Evolutionary conservation across 2,329 filamentous ascomycete genomes (phyloP), one percentile per base, ranked within the genome.

Genomic region (Hypomyces rosellus): DNA sequence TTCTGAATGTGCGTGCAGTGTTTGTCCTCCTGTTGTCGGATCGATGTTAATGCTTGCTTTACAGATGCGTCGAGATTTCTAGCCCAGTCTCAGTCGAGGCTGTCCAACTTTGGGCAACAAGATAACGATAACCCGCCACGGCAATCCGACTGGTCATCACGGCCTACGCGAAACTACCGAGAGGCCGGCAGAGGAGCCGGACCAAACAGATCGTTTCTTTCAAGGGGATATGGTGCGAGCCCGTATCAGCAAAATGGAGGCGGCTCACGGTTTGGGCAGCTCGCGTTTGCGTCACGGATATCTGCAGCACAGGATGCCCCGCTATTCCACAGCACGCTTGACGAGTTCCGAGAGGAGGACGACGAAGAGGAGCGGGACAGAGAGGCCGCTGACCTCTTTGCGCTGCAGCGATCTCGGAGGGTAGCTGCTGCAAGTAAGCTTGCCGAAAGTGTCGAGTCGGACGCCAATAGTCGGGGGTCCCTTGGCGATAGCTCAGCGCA

Each of bases 51-150:
- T 54, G 8, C 44, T 42, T 34, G 48, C n/a, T 1, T 25, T 45
- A 48, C 64, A 96, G 93, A 97, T 85, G 93, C 93, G 63, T 97
- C 92, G 59, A 86, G 86, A 61, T 99, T 99, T 69, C 83, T 99
- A 62, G 89, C 91, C 54, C 93, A 97, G 80, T 96, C 91, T 59
- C 91, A 96, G 75, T 95, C 91, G 54, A 86, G 89, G 56, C 76
- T 97, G 62, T 89, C 86, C 59, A 82, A 74, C 67, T 83, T 90
- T 54, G 80, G 75, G 71, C 81, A 86, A 65, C 70, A 80, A 53
- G 81, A 72, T 55, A 72, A 69, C 54, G 70, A 67, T 44, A 61
- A 59, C 33, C 52, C 55, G 37, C 56, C 56, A 47, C 59, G 62
- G 46, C 61, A 61, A 53, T 49, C 58, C 54, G 67, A 70, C 58